A percentile compares a stretch with the other conserved stretches of the same genome.
Conservation (phyloP, 1,284 basidiomycete genomes). For the Ceratobasidium sp. region DNA sequence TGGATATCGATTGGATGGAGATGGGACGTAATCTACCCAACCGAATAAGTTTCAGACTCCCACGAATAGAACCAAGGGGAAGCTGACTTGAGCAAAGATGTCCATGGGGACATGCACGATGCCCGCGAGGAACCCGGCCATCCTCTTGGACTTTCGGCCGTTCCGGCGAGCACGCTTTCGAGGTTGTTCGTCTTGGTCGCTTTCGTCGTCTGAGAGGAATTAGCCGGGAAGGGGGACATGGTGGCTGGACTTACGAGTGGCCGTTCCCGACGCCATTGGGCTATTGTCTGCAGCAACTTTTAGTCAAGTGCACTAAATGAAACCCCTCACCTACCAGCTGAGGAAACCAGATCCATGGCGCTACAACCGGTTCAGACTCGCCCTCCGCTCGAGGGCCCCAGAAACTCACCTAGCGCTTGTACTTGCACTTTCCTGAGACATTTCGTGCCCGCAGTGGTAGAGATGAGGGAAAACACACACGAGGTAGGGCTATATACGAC, state of each 20-base stretch:
- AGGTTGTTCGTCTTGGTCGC: background rate
- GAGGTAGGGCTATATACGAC: background rate
- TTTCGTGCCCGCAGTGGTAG: background rate
- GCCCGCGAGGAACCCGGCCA: constrained; percentile 1
- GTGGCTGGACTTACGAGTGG: background rate
- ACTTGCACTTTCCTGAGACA: too few relatives aligned
- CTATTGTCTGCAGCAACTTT: too few relatives aligned
- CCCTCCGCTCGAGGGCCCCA: too few relatives aligned
- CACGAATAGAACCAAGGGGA: background rate
- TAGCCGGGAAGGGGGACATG: background rate
- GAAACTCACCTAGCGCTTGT: too few relatives aligned
- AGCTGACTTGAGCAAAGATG: constrained; percentile 12
- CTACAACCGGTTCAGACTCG: too few relatives aligned
- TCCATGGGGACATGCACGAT: constrained; percentile 33
- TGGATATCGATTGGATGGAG: constrained; percentile 17
- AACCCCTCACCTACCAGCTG: too few relatives aligned
- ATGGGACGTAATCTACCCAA: constrained; percentile 6
- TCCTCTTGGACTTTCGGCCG: background rate
- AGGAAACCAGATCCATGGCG: too few relatives aligned
- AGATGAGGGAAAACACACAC: background rate
- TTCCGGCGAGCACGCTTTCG: constrained; percentile 2
- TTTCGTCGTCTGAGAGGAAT: constrained; percentile 19
- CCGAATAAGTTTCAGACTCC: background rate
- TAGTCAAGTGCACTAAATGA: too few relatives aligned
- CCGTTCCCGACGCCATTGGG: background rate